Percentiles rank a stretch among this genome's conserved stretches.
Conservation (phyloP, 2,329 filamentous ascomycete species). For the Whalleya microplaca region DNA sequence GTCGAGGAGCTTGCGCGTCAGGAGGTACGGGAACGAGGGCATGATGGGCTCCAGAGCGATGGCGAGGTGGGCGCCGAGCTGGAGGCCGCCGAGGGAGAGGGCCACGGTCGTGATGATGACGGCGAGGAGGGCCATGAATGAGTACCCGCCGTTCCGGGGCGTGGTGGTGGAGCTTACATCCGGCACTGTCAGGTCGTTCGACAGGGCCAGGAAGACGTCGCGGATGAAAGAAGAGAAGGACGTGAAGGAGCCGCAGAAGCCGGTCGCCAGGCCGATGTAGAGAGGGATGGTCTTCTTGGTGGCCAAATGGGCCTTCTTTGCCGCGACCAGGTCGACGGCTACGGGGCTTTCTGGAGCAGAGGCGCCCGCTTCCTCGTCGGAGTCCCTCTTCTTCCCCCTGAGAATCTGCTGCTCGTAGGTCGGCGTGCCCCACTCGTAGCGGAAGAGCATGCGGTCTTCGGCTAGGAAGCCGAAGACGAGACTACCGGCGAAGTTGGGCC, state of each 20-base stretch:
- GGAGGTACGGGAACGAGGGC: conserved; percentile 61
- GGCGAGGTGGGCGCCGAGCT: conserved; percentile 76
- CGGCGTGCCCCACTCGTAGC: conserved; percentile 63
- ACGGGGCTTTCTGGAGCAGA: conserved; percentile 12
- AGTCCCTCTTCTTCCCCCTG: conserved; percentile 38
- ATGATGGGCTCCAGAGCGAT: conserved; percentile 59
- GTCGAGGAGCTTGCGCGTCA: conserved; percentile 67
- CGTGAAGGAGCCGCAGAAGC: conserved; percentile 88
- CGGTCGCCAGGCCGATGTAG: conserved; percentile 84
- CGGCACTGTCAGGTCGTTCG: conserved; percentile 69
- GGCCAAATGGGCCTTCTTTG: conserved; percentile 61
- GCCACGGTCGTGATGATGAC: conserved; percentile 74
- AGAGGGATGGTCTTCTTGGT: conserved; percentile 85
- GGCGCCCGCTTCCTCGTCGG: conserved; percentile 43
- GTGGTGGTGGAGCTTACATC: conserved; percentile 43
- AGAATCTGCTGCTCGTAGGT: conserved; percentile 42
- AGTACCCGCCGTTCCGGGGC: conserved; percentile 72
- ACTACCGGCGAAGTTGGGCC: conserved; percentile 86
- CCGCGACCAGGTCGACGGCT: conserved; percentile 45
- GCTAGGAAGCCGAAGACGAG: conserved; percentile 83
- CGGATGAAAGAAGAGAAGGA: conserved; percentile 87
- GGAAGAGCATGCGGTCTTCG: conserved; percentile 78
- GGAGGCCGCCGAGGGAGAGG: conserved; percentile 70
- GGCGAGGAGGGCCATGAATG: conserved; percentile 78
- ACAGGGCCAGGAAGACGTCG: conserved; percentile 77